phyloP scores from a whole-genome alignment of 805 yeast species.

The Schwanniomyces sp. region DNA sequence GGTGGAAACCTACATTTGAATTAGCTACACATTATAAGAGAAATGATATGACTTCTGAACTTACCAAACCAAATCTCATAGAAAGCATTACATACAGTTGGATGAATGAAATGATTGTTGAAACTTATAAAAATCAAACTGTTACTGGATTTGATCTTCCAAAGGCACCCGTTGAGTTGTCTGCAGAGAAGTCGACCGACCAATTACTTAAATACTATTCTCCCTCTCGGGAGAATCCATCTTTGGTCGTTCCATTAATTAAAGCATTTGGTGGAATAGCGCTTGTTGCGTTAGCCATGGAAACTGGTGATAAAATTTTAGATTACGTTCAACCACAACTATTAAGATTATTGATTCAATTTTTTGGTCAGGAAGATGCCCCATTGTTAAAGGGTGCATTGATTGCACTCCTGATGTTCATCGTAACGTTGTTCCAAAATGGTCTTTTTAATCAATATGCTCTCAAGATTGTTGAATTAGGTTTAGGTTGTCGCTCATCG shows the following conservation, averaged over 20 bases:
- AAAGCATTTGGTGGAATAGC: constrained; percentile 27
- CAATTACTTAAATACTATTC: constrained; percentile 17
- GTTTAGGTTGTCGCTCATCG: constrained; percentile 53
- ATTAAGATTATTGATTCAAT: constrained; percentile 61
- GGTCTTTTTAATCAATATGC: constrained; percentile 68
- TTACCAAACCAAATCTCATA: constrained; percentile 29
- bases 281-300: constrained; percentile 20
- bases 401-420: constrained; percentile 64
- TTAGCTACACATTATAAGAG: constrained; percentile 28
- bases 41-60: constrained; percentile 13
- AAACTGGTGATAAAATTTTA: constrained; percentile 20
- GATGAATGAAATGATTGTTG: constrained; percentile 46
- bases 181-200: constrained; percentile 17
- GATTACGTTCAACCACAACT: constrained; percentile 82
- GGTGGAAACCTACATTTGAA: constrained; percentile 42
- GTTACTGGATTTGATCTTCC: constrained; percentile 34
- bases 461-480: constrained; percentile 56
- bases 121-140: constrained; percentile 37
- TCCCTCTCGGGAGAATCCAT: constrained; percentile 3
- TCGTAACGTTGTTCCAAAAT: constrained; percentile 59
- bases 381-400: constrained; percentile 61
- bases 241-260: constrained; percentile 16
- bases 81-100: constrained; percentile 45
- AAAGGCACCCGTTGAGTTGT: constrained; percentile 22
- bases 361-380: constrained; percentile 43